A percentile compares a stretch with the other conserved stretches of the same genome.
Conservation (phyloP, 345 rosid genomes). For the Psidium friedrichsthalianum region DNA sequence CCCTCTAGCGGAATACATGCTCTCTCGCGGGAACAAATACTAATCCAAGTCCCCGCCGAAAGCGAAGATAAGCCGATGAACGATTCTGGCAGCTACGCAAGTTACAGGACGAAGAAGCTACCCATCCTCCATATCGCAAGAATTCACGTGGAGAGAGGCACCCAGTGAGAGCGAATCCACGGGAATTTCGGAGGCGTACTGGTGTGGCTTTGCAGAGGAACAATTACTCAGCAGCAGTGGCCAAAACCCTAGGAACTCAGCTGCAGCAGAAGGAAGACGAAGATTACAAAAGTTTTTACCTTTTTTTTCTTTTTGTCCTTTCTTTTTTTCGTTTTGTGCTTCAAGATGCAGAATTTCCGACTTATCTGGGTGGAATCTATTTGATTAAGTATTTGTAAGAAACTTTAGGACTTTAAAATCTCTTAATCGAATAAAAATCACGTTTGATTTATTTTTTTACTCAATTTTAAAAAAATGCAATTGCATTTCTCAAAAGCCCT, state of each 20-base stretch:
- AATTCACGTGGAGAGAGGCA: neutral
- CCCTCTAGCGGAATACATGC: constrained; percentile 79
- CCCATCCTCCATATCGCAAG: neutral
- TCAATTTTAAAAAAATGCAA: too few relatives aligned
- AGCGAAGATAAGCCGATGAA: neutral
- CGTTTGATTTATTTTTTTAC: too few relatives aligned
- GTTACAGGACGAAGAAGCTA: neutral
- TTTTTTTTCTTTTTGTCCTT: neutral
- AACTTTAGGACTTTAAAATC: too few relatives aligned
- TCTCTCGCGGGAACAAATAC: constrained; percentile 4
- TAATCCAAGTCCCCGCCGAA: neutral
- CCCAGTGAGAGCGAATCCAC: neutral
- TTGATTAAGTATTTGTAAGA: too few relatives aligned
- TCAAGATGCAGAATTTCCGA: too few relatives aligned
- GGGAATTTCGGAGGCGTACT: neutral
- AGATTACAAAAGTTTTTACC: neutral
- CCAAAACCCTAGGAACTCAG: neutral
- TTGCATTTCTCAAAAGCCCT: too few relatives aligned
- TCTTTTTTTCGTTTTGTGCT: neutral
- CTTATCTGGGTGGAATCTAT: neutral
- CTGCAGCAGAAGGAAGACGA: neutral
- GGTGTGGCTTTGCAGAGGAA: neutral
- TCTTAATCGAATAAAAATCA: too few relatives aligned
- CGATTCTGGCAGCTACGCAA: neutral
- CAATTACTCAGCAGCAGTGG: neutral